Base-by-base conservation (phyloP, 2,329 filamentous ascomycete genomes). In the Verruconis gallopava region DNA sequence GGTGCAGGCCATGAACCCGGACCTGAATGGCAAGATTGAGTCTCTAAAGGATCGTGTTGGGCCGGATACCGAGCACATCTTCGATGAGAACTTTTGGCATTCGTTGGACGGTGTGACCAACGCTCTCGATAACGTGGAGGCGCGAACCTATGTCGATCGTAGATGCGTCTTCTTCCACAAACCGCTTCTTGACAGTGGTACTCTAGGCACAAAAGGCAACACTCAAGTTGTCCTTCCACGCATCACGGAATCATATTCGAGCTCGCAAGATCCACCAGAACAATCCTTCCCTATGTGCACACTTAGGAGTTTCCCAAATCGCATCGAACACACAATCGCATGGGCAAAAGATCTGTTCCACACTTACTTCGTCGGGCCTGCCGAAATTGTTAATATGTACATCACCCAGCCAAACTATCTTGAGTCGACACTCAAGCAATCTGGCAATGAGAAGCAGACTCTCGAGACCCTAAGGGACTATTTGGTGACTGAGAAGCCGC, bases 261-360 rank as follows among this genome's bases (percentile, higher is more conserved):
- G 80, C 54, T 96, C 91, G 15, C 89, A 95, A 59, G 93, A 98
- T 59, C 91, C 91, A 1, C 91, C 91, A 0, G 93, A 98, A 71
- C 86, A 95, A 67, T 93, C 91, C 1, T 96, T 98, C 72, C 91
- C 91, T 1, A 96, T 96, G 88, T 98, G 91, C 62, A 96, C 91
- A 4, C 73, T 98, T 47, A 78, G 85, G 56, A 95, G 88, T 63
- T 98, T 98, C 71, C 91, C 91, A 45, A 98, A 98, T 71, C 81
- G 81, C 55, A 98, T 98, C 54, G 88, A 98, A 65, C 91, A 98
- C 63, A 96, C 91, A 1, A 98, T 98, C 59, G 91, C 91, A 2
- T 98, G 91, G 91, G 81, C 88, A 30, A 85, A 93, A 54, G 91
- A 96, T 60, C 74, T 94, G 49, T 98, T 98, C 64, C 86, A 96